Evolutionary conservation across 208 protist genomes (phyloP).

Genomic region (Wallacemonas sp.): DNA sequence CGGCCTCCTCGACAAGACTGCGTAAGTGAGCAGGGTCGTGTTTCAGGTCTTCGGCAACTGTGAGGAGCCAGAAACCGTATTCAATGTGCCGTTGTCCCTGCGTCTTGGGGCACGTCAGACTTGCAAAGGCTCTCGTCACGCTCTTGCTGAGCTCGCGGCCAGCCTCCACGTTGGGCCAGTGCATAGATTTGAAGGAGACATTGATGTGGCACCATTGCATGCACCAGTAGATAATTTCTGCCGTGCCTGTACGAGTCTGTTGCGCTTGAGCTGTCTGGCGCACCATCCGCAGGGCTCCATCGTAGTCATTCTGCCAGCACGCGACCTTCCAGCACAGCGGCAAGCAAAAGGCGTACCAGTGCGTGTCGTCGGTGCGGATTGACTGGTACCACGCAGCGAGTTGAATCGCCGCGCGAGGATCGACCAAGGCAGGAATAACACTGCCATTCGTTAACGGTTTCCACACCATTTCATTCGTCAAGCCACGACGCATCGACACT

Average conservation of each 20-base stretch:
- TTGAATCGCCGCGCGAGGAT: slow-evolving; percentile 40
- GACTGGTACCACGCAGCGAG: slow-evolving; percentile 46
- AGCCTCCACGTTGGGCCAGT: slow-evolving; percentile 36
- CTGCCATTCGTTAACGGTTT: slow-evolving; percentile 40
- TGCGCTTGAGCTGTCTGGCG: slow-evolving; percentile 41
- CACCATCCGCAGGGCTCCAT: slow-evolving; percentile 47
- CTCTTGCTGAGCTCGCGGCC: slow-evolving; percentile 41
- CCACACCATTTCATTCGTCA: slow-evolving; percentile 46
- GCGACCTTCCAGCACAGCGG: slow-evolving; percentile 67
- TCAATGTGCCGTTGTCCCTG: slow-evolving; percentile 68
- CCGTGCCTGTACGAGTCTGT: slow-evolving; percentile 14
- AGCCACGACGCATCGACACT: slow-evolving; percentile 37
- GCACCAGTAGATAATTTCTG: slow-evolving; percentile 43
- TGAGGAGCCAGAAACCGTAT: slow-evolving; percentile 71
- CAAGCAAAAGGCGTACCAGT: slow-evolving; percentile 76
- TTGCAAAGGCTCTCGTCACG: slow-evolving; percentile 50
- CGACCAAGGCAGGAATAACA: slow-evolving; percentile 56
- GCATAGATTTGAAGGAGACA: slow-evolving; percentile 52
- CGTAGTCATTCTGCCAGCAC: slow-evolving; percentile 60
- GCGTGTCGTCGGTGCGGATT: slow-evolving; percentile 45
- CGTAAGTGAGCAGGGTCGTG: slow-evolving; percentile 33
- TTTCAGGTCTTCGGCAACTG: slow-evolving; percentile 40
- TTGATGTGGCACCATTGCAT: slow-evolving; percentile 48
- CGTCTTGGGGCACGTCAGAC: slow-evolving; percentile 52
- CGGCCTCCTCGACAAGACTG: slow-evolving; percentile 65